A percentile compares a stretch with the other conserved stretches of the same genome.
phyloP scores from a whole-genome alignment of 192 early-diverging fungal species.

The Coemansia sp. region DNA sequence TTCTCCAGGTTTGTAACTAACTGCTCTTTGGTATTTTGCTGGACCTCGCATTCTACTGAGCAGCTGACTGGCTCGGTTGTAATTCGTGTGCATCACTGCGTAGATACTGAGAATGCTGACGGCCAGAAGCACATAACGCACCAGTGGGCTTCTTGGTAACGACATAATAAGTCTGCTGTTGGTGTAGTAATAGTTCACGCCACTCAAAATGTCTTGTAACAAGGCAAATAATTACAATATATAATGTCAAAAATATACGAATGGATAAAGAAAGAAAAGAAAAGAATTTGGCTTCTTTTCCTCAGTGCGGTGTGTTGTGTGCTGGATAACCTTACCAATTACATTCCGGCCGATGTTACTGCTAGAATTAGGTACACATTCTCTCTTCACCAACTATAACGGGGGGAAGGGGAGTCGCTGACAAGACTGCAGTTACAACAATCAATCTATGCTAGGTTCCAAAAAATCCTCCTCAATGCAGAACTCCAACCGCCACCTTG shows the following conservation, averaged over 20 bases:
- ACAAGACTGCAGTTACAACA: background rate
- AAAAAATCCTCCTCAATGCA: too few relatives aligned
- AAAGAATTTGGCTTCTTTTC: background rate
- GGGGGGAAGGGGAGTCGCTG: background rate
- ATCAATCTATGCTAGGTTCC: too few relatives aligned
- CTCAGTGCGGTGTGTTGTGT: too few relatives aligned
- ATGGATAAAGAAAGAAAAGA: background rate
- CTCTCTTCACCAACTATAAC: too few relatives aligned
- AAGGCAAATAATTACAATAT: too few relatives aligned
- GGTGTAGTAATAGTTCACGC: too few relatives aligned
- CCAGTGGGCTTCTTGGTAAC: slow-evolving; percentile 27
- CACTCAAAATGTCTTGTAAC: too few relatives aligned
- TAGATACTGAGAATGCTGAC: slow-evolving; percentile 19
- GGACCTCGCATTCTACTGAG: slow-evolving; percentile 7
- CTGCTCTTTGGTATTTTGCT: background rate
- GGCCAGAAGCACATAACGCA: slow-evolving; percentile 41
- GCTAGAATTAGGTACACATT: too few relatives aligned
- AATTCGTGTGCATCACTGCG: slow-evolving; percentile 39
- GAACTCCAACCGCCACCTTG: background rate
- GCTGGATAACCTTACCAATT: too few relatives aligned
- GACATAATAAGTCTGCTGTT: slow-evolving; percentile 12
- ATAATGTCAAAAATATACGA: background rate
- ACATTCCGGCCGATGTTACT: too few relatives aligned
- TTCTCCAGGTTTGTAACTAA: slow-evolving; percentile 39
- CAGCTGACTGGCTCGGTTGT: slow-evolving; percentile 25